A percentile compares a stretch with the other conserved stretches of the same genome.
Evolutionary conservation across 2,329 filamentous ascomycete species (phyloP).

Genomic region (Pyrenophora seminiperda): DNA sequence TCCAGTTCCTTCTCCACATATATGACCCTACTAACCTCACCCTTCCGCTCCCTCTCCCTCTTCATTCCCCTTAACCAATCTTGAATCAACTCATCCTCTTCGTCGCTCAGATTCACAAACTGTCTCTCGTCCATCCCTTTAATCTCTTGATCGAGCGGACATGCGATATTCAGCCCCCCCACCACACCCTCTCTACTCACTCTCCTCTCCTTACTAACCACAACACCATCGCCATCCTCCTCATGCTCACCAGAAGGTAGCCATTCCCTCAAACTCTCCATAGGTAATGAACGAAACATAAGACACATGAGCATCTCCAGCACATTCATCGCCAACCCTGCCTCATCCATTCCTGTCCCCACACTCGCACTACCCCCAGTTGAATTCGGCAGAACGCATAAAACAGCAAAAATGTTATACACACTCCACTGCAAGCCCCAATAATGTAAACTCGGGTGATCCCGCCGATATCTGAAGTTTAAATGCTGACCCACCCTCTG

Average conservation of each 20-base stretch:
- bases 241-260: conserved; percentile 10
- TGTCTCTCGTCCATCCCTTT: conserved; percentile 14
- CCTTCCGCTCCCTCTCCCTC: not conserved
- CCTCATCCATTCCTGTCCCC: conserved; percentile 32
- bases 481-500: conserved; percentile 37
- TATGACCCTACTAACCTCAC: not conserved
- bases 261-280: conserved; percentile 28
- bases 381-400: conserved; percentile 26
- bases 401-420: conserved; percentile 35
- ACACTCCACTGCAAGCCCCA: conserved; percentile 37
- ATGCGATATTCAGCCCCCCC: conserved; percentile 38
- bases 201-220: not conserved
- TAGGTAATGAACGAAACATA: conserved; percentile 36
- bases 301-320: conserved; percentile 46
- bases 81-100: conserved; percentile 27
- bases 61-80: conserved; percentile 22
- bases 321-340: conserved; percentile 37
- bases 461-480: conserved; percentile 44
- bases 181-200: conserved; percentile 25
- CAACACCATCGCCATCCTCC: not conserved
- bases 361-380: conserved; percentile 3
- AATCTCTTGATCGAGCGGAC: conserved; percentile 38
- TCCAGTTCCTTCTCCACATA: not conserved
- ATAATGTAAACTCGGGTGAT: conserved; percentile 44
- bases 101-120: conserved; percentile 32